Evolutionary conservation across 495 filamentous ascomycete genomes (phyloP).

Genomic region (Penicillium pancosmium): DNA sequence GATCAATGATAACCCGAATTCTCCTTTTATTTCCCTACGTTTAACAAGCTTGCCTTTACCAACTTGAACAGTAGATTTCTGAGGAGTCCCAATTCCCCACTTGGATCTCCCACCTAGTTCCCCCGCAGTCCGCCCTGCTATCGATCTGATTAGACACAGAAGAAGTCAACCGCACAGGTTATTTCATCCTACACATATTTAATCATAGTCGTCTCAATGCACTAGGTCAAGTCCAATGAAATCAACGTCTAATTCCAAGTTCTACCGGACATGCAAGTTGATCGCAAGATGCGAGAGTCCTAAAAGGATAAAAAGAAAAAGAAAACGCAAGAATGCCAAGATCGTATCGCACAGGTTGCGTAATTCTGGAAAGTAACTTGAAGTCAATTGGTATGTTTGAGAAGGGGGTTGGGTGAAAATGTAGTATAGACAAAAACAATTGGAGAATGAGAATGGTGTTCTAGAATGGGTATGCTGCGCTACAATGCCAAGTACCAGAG

Average conservation of each 20-base stretch:
- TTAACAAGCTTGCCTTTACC: too few species aligned
- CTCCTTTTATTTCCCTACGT: neutral
- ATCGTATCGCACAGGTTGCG: too few species aligned
- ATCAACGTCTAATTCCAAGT: constrained; percentile 9
- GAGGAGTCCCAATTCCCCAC: too few species aligned
- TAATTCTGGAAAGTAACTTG: too few species aligned
- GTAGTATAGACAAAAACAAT: constrained; percentile 1
- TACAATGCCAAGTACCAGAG: constrained; percentile 13
- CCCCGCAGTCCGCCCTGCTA: too few species aligned
- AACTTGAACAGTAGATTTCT: too few species aligned
- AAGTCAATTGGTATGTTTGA: too few species aligned
- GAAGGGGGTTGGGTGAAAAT: neutral
- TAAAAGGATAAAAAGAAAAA: neutral
- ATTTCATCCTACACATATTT: too few species aligned
- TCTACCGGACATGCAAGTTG: constrained; percentile 4
- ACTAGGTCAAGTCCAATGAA: neutral
- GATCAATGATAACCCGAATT: constrained; percentile 38
- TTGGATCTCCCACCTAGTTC: too few species aligned
- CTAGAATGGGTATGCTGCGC: constrained; percentile 17
- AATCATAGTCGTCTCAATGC: too few species aligned
- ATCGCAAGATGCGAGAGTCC: neutral
- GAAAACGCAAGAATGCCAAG: neutral
- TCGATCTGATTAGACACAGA: too few species aligned
- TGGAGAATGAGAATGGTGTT: constrained; percentile 4
- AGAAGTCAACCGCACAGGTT: too few species aligned